Evolutionary conservation across 768 basidiomycete species (phyloP).

Genomic region (Trametes cinnabarina): DNA sequence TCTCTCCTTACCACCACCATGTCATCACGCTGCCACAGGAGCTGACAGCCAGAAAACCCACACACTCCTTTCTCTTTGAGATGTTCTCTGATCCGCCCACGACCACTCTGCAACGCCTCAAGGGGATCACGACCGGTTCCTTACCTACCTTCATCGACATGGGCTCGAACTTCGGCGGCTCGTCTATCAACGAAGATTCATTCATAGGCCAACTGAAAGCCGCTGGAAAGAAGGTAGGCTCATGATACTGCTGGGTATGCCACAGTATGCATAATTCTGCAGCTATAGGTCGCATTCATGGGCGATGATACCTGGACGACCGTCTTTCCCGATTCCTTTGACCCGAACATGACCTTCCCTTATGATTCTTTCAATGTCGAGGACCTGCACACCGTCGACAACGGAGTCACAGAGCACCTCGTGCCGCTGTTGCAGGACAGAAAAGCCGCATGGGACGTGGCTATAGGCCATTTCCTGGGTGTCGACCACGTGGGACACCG

Average conservation of each 20-base stretch:
- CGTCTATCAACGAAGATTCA: slow-evolving; percentile 85
- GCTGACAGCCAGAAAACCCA: slow-evolving; percentile 61
- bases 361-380: slow-evolving; percentile 99
- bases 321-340: slow-evolving; percentile 78
- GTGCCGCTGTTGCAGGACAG: slow-evolving; percentile 66
- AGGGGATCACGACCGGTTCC: slow-evolving; percentile 92
- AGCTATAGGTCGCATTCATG: slow-evolving; percentile 75
- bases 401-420: slow-evolving; percentile 81
- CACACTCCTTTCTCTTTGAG: slow-evolving; percentile 83
- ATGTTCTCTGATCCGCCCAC: slow-evolving; percentile 94
- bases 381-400: slow-evolving; percentile 93
- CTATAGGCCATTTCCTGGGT: slow-evolving; percentile 91
- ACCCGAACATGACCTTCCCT: slow-evolving; percentile 70
- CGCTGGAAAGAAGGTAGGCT: slow-evolving; percentile 58
- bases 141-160: slow-evolving; percentile 94
- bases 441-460: slow-evolving; percentile 71
- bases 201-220: slow-evolving; percentile 68
- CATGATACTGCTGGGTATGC: neutral
- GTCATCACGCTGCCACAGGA: slow-evolving; percentile 76
- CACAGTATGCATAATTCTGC: slow-evolving; percentile 17
- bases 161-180: slow-evolving; percentile 90
- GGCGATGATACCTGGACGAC: slow-evolving; percentile 98
- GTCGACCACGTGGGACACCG: slow-evolving; percentile 97
- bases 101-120: slow-evolving; percentile 90
- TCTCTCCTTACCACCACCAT: slow-evolving; percentile 75